These are phyloP conservation scores for Penicillium carneum DNA, from an alignment of 2,329 filamentous ascomycete genomes.

Conservation along the genomic window DNA sequence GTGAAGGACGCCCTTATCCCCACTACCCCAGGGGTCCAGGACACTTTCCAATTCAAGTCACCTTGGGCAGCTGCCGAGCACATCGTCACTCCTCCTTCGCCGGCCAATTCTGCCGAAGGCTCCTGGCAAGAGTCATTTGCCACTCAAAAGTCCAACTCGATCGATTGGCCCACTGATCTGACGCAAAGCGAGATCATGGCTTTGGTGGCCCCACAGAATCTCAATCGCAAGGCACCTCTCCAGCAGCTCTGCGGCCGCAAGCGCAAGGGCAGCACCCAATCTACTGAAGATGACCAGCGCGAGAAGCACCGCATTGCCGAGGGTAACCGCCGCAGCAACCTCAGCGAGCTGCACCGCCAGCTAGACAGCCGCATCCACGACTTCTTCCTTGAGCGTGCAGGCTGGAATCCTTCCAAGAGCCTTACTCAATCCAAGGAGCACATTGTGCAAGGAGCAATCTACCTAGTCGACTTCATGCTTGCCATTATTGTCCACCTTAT, in stretches of 20 bases:
- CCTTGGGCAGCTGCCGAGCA: conserved; percentile 42
- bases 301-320: conserved; percentile 53
- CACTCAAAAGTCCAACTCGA: conserved; percentile 37
- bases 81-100: conserved; percentile 46
- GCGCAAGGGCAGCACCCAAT: conserved; percentile 46
- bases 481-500: conserved; percentile 47
- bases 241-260: conserved; percentile 52
- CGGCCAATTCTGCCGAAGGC: conserved; percentile 48
- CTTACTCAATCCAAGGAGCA: conserved; percentile 53
- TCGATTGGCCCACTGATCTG: conserved; percentile 47
- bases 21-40: conserved; percentile 46
- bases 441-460: conserved; percentile 50
- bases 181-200: conserved; percentile 45
- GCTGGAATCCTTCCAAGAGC: conserved; percentile 52
- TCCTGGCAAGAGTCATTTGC: conserved; percentile 47
- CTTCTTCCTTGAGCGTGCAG: conserved; percentile 50
- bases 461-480: conserved; percentile 51
- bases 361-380: conserved; percentile 49
- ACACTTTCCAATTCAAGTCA: conserved; percentile 46
- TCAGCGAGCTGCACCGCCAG: conserved; percentile 50
- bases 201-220: conserved; percentile 47
- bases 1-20: conserved; percentile 40
- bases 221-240: conserved; percentile 49
- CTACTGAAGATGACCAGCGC: conserved; percentile 48
- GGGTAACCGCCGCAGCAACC: conserved; percentile 51